Conservation (phyloP, 306 rosid species). For the Malus asiatica region DNA sequence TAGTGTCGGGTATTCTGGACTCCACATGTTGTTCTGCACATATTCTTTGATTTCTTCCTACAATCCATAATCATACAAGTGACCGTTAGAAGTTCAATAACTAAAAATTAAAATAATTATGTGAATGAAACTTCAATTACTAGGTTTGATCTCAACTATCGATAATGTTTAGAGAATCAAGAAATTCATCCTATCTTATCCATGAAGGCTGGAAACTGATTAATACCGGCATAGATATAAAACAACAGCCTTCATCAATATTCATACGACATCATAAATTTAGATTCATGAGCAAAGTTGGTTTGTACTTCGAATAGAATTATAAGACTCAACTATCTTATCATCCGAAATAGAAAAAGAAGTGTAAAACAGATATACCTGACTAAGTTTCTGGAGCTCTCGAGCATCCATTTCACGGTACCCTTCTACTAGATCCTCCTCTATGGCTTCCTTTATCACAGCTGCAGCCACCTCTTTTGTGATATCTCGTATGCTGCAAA, state of each 20-base stretch:
- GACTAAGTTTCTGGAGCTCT: constrained; percentile 58
- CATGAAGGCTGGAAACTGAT: neutral
- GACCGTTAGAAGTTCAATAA: neutral
- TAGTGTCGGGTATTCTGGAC: constrained; percentile 76
- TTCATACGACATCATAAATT: neutral
- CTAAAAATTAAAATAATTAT: too few species aligned
- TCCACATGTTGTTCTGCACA: constrained; percentile 84
- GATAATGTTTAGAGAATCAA: neutral
- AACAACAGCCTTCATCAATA: neutral
- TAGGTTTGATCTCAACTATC: neutral
- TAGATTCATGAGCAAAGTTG: neutral
- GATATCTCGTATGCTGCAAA: constrained; percentile 87
- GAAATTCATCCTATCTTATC: neutral
- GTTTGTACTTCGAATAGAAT: neutral
- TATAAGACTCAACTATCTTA: neutral
- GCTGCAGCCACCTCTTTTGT: constrained; percentile 89
- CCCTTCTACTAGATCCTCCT: constrained; percentile 91
- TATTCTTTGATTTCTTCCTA: constrained; percentile 64
- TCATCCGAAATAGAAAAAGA: neutral
- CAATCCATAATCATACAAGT: constrained; percentile 11
- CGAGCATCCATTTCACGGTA: constrained; percentile 74
- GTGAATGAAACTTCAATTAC: too few species aligned
- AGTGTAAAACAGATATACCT: constrained; percentile 34
- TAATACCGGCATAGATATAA: neutral
- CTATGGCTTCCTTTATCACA: constrained; percentile 82